phyloP scores from a whole-genome alignment of 2,329 filamentous ascomycete species.

The Colletotrichum cereale region DNA sequence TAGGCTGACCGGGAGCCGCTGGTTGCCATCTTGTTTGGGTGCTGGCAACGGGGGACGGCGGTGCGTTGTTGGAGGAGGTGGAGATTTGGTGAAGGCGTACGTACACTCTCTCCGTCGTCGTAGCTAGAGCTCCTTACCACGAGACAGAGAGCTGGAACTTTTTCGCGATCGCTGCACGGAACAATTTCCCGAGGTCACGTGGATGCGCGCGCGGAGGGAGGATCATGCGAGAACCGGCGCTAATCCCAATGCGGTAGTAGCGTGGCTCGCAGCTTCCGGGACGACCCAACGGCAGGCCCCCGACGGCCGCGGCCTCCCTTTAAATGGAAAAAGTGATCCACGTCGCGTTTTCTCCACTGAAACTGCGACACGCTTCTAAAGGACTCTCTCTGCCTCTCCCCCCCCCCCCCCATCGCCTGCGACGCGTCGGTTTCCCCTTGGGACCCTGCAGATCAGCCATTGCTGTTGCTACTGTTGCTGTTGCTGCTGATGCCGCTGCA shows the following conservation, averaged over 20 bases:
- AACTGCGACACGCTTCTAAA: conserved; percentile 31
- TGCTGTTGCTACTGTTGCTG: not conserved
- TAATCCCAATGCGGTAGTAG: not conserved
- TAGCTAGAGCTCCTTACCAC: conserved; percentile 34
- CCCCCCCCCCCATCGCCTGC: not conserved
- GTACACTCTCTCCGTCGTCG: conserved; percentile 26
- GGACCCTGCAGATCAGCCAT: not conserved
- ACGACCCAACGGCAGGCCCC: conserved; percentile 3
- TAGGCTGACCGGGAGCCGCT: conserved; percentile 38
- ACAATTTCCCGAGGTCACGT: conserved; percentile 40
- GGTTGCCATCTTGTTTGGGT: conserved; percentile 33
- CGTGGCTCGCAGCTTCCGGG: not conserved
- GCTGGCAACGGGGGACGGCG: conserved; percentile 11
- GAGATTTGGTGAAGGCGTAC: not conserved
- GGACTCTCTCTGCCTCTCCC: too few species aligned
- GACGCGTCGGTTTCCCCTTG: conserved; percentile 27
- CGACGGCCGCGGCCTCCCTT: conserved; percentile 7
- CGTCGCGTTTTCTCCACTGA: conserved; percentile 16
- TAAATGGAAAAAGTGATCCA: conserved; percentile 2
- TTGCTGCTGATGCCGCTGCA: not conserved
- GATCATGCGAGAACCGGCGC: conserved; percentile 31
- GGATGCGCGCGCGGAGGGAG: conserved; percentile 26
- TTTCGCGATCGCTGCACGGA: conserved; percentile 39
- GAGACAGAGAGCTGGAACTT: conserved; percentile 38
- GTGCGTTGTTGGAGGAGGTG: not conserved